These are phyloP conservation scores for Talaromyces rugulosus DNA, from an alignment of 2,329 filamentous ascomycete genomes.

Conservation along the genomic window DNA sequence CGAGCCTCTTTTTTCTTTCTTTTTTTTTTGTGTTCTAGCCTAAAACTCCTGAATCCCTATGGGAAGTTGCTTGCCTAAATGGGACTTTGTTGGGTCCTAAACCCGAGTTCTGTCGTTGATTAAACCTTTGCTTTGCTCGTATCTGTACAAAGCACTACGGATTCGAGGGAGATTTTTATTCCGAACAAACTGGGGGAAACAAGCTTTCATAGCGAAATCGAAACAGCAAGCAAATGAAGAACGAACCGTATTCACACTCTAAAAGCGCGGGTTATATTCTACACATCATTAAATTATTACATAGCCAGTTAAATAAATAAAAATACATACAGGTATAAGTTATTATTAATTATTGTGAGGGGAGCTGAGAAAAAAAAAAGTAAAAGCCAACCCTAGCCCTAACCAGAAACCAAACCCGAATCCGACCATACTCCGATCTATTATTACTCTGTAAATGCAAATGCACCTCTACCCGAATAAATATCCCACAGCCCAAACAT, in stretches of 20 bases:
- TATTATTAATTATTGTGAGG: not conserved
- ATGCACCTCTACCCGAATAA: not conserved
- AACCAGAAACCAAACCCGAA: not conserved
- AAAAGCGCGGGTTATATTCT: not conserved
- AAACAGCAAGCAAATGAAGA: not conserved
- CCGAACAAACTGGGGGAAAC: not conserved
- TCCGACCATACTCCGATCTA: not conserved
- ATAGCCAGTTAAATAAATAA: not conserved
- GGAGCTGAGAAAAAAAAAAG: not conserved
- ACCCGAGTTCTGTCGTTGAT: too few species aligned
- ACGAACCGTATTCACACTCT: not conserved
- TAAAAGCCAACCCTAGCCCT: not conserved
- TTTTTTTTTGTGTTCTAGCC: too few species aligned
- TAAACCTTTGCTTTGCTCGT: not conserved
- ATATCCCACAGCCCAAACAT: constrained; percentile 10
- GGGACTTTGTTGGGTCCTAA: too few species aligned
- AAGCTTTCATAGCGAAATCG: not conserved
- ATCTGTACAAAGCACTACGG: not conserved
- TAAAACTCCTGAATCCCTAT: too few species aligned
- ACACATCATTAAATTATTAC: not conserved
- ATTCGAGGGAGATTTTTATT: not conserved
- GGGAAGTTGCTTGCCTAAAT: too few species aligned
- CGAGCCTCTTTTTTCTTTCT: too few species aligned
- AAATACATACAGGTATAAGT: not conserved
- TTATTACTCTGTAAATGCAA: not conserved